phyloP scores from a whole-genome alignment of 495 filamentous ascomycete genomes.

The Astrothelium macrocarpum region DNA sequence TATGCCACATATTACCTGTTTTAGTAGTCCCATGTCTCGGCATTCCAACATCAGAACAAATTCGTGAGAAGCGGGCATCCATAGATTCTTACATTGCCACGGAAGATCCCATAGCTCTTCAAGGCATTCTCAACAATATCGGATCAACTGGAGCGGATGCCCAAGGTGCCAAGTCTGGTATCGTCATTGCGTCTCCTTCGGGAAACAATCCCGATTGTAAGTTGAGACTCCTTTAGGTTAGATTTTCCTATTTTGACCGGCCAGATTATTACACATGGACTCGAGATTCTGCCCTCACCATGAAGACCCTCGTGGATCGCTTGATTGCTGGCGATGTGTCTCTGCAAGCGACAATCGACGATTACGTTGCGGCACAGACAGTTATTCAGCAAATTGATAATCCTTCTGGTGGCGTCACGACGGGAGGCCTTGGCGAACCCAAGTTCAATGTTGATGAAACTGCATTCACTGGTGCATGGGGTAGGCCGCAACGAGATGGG shows the following conservation, averaged over 20 bases:
- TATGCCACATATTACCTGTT: neutral
- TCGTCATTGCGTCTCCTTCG: slow-evolving; percentile 54
- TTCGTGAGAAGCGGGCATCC: neutral
- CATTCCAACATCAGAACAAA: neutral
- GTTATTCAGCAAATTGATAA: slow-evolving; percentile 51
- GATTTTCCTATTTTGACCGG: neutral
- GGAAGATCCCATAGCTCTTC: slow-evolving; percentile 44
- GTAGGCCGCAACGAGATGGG: slow-evolving; percentile 62
- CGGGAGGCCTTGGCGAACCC: slow-evolving; percentile 44
- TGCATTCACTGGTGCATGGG: slow-evolving; percentile 57
- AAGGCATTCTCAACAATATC: slow-evolving; percentile 51
- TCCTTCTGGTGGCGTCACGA: slow-evolving; percentile 45
- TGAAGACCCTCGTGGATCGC: slow-evolving; percentile 51
- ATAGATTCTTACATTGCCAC: slow-evolving; percentile 47
- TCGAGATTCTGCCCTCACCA: slow-evolving; percentile 56
- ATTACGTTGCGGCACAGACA: slow-evolving; percentile 50
- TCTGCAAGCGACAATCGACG: slow-evolving; percentile 46
- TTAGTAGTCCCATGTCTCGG: neutral
- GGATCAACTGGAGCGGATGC: slow-evolving; percentile 44
- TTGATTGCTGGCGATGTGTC: slow-evolving; percentile 45
- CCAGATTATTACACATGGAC: slow-evolving; percentile 60
- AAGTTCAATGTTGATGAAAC: slow-evolving; percentile 52
- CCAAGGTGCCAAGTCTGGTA: slow-evolving; percentile 39
- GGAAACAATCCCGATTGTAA: slow-evolving; percentile 51
- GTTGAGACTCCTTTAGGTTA: slow-evolving; percentile 18